Conservation (phyloP, 164 flowering plant species). For the Sedum album region DNA sequence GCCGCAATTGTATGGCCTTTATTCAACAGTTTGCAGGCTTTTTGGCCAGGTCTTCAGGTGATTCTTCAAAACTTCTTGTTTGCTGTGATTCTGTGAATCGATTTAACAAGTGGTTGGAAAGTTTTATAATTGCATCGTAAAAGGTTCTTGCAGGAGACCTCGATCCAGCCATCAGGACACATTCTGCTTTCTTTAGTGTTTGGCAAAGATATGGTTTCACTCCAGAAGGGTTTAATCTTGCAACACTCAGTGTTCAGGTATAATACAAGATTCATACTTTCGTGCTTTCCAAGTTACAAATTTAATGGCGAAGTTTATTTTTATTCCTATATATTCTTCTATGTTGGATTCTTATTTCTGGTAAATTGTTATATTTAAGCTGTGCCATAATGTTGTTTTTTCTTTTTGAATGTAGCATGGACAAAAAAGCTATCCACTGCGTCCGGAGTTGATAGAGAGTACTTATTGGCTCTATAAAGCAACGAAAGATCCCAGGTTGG, state of each 20-base stretch:
- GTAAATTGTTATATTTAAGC: neutral
- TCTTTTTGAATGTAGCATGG: constrained; percentile 64
- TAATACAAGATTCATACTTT: neutral
- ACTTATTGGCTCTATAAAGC: constrained; percentile 99
- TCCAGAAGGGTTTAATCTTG: constrained; percentile 98
- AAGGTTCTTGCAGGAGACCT: constrained; percentile 98
- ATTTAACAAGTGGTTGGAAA: neutral
- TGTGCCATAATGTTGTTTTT: neutral
- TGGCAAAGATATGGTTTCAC: constrained; percentile 98
- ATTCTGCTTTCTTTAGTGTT: constrained; percentile 88
- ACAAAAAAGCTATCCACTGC: constrained; percentile 91
- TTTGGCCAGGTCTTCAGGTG: constrained; percentile 99
- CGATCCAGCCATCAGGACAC: constrained; percentile 90
- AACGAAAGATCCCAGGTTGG: constrained; percentile 83
- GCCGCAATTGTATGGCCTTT: constrained; percentile 95
- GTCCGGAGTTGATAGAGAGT: constrained; percentile 96
- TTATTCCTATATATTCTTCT: neutral
- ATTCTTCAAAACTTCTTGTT: neutral
- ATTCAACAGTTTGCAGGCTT: constrained; percentile 95
- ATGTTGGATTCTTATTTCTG: too few species aligned
- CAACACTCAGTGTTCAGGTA: constrained; percentile 92
- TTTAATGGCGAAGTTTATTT: neutral
- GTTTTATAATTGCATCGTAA: constrained; percentile 9
- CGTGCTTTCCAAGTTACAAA: neutral
- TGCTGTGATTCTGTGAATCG: neutral